Evolutionary conservation across 148 eudicot genomes (phyloP).

Genomic region (Bassia scoparia): DNA sequence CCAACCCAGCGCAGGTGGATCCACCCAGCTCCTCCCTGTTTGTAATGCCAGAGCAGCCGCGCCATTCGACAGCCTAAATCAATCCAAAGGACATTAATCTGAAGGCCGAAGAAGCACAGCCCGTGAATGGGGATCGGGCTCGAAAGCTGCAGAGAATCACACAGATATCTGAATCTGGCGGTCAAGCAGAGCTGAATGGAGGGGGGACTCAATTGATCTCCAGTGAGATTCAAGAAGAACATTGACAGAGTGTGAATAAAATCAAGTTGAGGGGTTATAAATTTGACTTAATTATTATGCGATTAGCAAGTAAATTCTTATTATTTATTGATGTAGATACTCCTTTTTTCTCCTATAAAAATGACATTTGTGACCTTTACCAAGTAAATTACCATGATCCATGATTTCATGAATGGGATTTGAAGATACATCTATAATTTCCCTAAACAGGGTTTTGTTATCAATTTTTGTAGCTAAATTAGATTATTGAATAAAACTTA

Average conservation of each 20-base stretch:
- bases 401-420: not conserved
- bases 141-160: constrained; percentile 78
- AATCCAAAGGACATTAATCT: constrained; percentile 27
- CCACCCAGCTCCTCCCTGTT: constrained; percentile 70
- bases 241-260: constrained; percentile 29
- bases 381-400: not conserved
- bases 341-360: too few relatives aligned
- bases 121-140: constrained; percentile 33
- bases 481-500: too few relatives aligned
- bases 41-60: constrained; percentile 63
- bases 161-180: constrained; percentile 59
- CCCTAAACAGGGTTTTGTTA: not conserved
- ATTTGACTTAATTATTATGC: not conserved
- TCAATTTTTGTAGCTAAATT: not conserved
- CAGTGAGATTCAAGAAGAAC: constrained; percentile 53
- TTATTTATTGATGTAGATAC: too few relatives aligned
- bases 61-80: constrained; percentile 73
- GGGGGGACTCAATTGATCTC: constrained; percentile 30
- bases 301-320: not conserved
- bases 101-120: constrained; percentile 39
- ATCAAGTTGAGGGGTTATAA: constrained; percentile 7
- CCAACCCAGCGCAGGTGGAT: constrained; percentile 70
- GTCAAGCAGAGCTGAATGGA: constrained; percentile 38
- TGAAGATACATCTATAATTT: not conserved
- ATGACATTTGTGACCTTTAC: not conserved